A percentile compares a stretch with the other conserved stretches of the same genome.
Conservation (phyloP, 148 eudicot species). For the Rhododendron ovatum region DNA sequence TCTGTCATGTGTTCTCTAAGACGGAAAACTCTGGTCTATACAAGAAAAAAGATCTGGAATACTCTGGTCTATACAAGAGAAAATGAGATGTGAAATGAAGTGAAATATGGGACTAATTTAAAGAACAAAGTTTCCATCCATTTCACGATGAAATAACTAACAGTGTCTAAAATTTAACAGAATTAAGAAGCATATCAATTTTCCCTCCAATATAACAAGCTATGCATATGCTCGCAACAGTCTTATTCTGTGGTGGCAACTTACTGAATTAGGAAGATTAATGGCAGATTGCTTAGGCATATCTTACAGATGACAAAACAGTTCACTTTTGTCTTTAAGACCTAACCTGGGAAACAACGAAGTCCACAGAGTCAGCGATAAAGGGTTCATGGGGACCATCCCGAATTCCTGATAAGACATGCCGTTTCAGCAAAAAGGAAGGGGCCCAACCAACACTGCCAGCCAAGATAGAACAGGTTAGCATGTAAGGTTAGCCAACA, state of each 20-base stretch:
- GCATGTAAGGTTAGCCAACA: slow-evolving; percentile 8
- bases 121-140: background rate
- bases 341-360: slow-evolving; percentile 93
- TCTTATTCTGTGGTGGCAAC: background rate
- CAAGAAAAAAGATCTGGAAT: background rate
- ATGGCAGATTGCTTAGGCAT: background rate
- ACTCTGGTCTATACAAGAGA: background rate
- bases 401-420: slow-evolving; percentile 84
- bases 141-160: background rate
- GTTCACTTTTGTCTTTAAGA: background rate
- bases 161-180: background rate
- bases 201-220: background rate
- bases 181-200: background rate
- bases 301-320: background rate
- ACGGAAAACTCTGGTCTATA: background rate
- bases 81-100: background rate
- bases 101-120: background rate
- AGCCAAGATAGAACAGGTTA: slow-evolving; percentile 14
- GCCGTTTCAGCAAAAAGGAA: slow-evolving; percentile 83
- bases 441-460: slow-evolving; percentile 97
- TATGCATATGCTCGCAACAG: background rate
- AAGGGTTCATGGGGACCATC: slow-evolving; percentile 97
- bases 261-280: background rate
- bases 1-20: background rate
- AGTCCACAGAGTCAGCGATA: slow-evolving; percentile 97